Conservation (phyloP, 768 basidiomycete genomes). For the Russula brevipes region DNA sequence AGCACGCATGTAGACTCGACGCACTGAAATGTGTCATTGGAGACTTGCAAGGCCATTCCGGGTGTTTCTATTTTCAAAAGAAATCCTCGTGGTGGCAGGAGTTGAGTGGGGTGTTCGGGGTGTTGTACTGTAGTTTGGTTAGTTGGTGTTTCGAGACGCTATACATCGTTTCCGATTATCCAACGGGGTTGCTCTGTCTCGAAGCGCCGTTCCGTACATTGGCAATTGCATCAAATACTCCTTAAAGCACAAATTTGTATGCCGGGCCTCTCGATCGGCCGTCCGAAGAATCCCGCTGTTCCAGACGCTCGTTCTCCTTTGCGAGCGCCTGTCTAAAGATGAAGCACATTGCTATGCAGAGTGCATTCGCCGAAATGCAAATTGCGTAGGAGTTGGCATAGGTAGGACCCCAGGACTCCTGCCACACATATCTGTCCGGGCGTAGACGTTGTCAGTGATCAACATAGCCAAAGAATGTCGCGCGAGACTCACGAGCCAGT, state of each 20-base stretch:
- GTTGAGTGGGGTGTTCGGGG: too few relatives aligned
- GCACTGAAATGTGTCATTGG: too few relatives aligned
- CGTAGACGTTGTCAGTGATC: constrained; percentile 1
- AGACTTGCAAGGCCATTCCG: too few relatives aligned
- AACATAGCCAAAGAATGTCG: not conserved
- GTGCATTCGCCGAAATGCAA: constrained; percentile 55
- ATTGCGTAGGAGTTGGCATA: constrained; percentile 70
- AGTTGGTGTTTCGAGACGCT: too few relatives aligned
- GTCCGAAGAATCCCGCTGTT: constrained; percentile 39
- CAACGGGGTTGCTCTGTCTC: too few relatives aligned
- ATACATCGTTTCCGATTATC: too few relatives aligned
- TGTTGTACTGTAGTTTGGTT: too few relatives aligned
- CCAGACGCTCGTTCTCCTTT: constrained; percentile 30
- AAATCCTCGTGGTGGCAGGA: too few relatives aligned
- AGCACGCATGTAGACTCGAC: too few relatives aligned
- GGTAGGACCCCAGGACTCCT: constrained; percentile 59
- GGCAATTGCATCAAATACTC: not conserved
- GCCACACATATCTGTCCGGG: constrained; percentile 56
- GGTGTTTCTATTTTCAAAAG: too few relatives aligned
- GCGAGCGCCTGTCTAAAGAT: constrained; percentile 33
- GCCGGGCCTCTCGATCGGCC: constrained; percentile 30
- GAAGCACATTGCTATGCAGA: constrained; percentile 37
- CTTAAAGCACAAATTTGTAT: constrained; percentile 48
- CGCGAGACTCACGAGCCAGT: constrained; percentile 61
- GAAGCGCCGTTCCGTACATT: too few relatives aligned